A percentile compares a stretch with the other conserved stretches of the same genome.
These are phyloP conservation scores for Basipetospora sp. DNA, from an alignment of 2,329 filamentous ascomycete genomes.

Conservation along the genomic window DNA sequence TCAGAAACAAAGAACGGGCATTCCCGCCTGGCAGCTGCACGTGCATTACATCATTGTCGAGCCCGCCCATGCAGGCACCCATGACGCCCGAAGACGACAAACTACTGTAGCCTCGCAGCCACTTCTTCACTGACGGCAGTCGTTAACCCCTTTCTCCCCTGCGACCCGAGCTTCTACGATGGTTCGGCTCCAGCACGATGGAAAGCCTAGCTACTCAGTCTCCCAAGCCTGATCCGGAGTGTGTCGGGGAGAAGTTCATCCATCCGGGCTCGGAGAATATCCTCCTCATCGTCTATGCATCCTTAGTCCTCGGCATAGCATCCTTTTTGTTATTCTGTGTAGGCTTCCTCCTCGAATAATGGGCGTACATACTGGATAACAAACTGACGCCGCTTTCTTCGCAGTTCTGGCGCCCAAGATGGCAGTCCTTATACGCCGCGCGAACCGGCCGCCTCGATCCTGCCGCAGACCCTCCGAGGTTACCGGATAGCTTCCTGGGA, in stretches of 20 bases:
- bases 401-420: conserved; percentile 74
- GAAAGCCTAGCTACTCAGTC: neutral
- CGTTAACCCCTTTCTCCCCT: no score
- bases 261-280: conserved; percentile 10
- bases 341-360: conserved; percentile 17
- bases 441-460: conserved; percentile 60
- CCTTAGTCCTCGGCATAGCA: conserved; percentile 50
- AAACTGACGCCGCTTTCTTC: neutral
- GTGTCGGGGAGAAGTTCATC: conserved; percentile 8
- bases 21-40: no score
- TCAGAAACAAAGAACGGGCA: no score
- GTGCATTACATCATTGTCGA: no score
- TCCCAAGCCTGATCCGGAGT: conserved; percentile 6
- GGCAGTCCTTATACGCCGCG: conserved; percentile 80
- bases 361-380: conserved; percentile 13
- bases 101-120: no score
- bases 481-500: conserved; percentile 75
- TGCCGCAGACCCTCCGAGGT: conserved; percentile 49
- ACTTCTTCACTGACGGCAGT: no score
- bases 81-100: no score
- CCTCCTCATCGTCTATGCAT: conserved; percentile 28
- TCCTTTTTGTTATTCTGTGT: conserved; percentile 69
- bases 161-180: no score
- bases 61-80: no score
- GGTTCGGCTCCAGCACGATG: no score